A percentile compares a stretch with the other conserved stretches of the same genome.
These are phyloP conservation scores for Aspergillus sclerotioniger DNA, from an alignment of 495 filamentous ascomycete species.

Conservation along the genomic window DNA sequence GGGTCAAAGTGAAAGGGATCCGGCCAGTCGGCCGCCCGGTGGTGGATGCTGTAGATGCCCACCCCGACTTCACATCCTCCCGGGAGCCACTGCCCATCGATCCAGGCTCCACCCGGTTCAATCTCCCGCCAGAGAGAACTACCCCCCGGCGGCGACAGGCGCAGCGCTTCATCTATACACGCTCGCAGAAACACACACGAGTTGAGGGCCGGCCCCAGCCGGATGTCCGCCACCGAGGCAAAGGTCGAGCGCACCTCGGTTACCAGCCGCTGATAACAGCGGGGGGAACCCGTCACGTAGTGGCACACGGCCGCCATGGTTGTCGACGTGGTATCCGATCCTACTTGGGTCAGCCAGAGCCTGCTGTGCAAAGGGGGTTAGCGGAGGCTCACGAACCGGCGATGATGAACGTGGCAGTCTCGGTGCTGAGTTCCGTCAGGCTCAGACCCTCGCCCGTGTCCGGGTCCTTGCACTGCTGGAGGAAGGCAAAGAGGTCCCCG, in stretches of 20 bases:
- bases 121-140: constrained; percentile 47
- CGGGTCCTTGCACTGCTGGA: neutral
- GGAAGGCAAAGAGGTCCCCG: neutral
- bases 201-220: constrained; percentile 37
- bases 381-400: neutral
- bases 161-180: constrained; percentile 56
- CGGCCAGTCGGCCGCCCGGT: constrained; percentile 38
- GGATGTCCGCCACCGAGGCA: constrained; percentile 40
- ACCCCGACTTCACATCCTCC: constrained; percentile 39
- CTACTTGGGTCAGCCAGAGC: constrained; percentile 3
- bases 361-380: neutral
- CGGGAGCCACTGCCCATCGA: constrained; percentile 41
- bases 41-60: constrained; percentile 45
- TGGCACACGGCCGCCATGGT: constrained; percentile 42
- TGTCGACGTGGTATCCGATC: constrained; percentile 18
- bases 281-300: constrained; percentile 48
- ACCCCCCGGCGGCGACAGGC: constrained; percentile 51
- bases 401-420: neutral
- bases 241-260: constrained; percentile 42
- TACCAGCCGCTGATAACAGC: constrained; percentile 27
- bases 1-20: constrained; percentile 39
- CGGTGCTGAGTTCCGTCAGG: neutral
- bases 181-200: constrained; percentile 47
- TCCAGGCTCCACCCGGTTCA: constrained; percentile 36
- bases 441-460: neutral